Evolutionary conservation across 2,329 filamentous ascomycete species (phyloP), one percentile per base, ranked within the genome.

Genomic region (Sclerotinia spermophila): DNA sequence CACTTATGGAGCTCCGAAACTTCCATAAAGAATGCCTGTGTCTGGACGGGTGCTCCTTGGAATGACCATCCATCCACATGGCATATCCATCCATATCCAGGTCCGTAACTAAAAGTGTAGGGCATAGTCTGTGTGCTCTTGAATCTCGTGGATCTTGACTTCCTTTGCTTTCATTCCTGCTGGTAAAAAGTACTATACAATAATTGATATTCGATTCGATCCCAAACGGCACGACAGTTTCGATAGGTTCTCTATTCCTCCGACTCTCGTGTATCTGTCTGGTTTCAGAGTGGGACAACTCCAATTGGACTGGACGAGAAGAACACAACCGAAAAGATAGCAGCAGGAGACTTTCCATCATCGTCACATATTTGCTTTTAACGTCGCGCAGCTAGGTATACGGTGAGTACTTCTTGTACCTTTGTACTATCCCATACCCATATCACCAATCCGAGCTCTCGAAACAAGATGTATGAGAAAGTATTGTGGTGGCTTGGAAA

Each of bases 251-350:
- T 35, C 56, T 68, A 24, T 48, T 30, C 59, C n/a, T 65, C 68
- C 66, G 27, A 48, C 35, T 40, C 48, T 69, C 42, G 38, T 65
- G 48, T 45, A 44, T 53, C 24, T 45, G n/a, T 51, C 38, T 56
- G 48, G 60, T 69, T 69, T 69, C 68, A 66, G 68, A 56, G 68
- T 69, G 60, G 60, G 68, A 69, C 58, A 58, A 27, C 68, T 58
- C 30, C 60, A 59, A 66, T 69, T 44, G 56, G 67, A 62, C 44
- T 62, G 35, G 35, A 69, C 56, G 67, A 62, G 53, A 35, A 62
- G 33, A 45, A 53, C 58, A 44, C 48, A 55, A 24, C 58, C 56
- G 35, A 48, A 56, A 40, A 27, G 65, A 38, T 24, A 17, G 30
- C 40, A 66, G 40, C 60, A 66, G 60, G 60, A 58, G 24, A 66